phyloP scores from a whole-genome alignment of 805 yeast species.

The Wickerhamomyces queroliae region DNA sequence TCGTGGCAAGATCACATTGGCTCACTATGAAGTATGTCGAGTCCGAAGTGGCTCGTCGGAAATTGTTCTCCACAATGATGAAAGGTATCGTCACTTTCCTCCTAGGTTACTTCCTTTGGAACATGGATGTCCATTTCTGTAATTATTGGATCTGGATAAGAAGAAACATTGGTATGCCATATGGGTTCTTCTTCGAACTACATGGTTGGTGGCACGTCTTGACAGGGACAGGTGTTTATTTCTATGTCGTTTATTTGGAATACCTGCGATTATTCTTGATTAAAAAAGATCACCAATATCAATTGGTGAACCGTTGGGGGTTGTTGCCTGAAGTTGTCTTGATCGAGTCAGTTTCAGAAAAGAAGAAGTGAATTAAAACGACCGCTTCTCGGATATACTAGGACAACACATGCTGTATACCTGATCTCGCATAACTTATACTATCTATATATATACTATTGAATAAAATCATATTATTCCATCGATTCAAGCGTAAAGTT shows the following conservation, averaged over 20 bases:
- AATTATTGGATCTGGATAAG: constrained; percentile 48
- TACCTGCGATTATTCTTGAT: constrained; percentile 63
- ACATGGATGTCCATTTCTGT: constrained; percentile 81
- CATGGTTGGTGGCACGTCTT: constrained; percentile 98
- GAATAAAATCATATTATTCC: no score
- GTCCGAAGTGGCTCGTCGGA: constrained; percentile 38
- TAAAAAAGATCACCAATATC: constrained; percentile 49
- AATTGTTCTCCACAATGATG: constrained; percentile 49
- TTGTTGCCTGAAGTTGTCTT: constrained; percentile 45
- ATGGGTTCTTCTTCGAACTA: constrained; percentile 81
- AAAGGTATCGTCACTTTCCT: constrained; percentile 59
- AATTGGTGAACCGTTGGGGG: constrained; percentile 52
- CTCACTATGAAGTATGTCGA: constrained; percentile 49
- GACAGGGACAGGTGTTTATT: constrained; percentile 85
- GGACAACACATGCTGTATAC: no score
- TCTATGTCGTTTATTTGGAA: constrained; percentile 74
- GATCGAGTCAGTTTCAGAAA: not conserved
- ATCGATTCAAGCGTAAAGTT: no score
- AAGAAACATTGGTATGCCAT: constrained; percentile 70
- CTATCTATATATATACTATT: no score
- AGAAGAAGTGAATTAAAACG: no score
- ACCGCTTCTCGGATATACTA: no score
- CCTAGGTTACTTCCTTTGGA: constrained; percentile 82
- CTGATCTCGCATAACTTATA: no score
- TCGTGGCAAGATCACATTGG: constrained; percentile 53